These are phyloP conservation scores for Taphrina betulina DNA, from an alignment of 1,139 yeast genomes.

Conservation along the genomic window DNA sequence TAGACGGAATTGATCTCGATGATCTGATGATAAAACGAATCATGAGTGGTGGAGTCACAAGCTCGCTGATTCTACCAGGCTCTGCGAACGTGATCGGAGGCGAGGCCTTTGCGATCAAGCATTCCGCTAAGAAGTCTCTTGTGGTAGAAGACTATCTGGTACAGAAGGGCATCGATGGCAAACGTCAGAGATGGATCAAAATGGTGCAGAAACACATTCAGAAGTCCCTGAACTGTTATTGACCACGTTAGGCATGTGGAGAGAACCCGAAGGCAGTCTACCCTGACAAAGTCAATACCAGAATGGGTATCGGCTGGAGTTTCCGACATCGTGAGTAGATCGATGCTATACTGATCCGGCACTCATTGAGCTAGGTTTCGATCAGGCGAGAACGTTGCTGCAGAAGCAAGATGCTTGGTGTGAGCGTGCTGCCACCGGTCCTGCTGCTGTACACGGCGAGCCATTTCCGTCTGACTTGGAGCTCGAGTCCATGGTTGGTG, in stretches of 20 bases:
- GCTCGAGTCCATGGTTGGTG: constrained; percentile 19
- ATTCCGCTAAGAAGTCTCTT: constrained; percentile 3
- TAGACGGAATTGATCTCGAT: constrained; percentile 11
- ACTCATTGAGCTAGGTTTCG: constrained; percentile 1
- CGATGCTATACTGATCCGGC: background rate
- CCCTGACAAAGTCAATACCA: constrained; percentile 7
- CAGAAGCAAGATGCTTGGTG: constrained; percentile 29
- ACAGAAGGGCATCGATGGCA: constrained; percentile 5
- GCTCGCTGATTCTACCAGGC: constrained; percentile 16
- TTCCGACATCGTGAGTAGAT: constrained; percentile 14
- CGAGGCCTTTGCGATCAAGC: constrained; percentile 22
- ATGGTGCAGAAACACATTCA: background rate
- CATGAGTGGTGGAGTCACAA: constrained; percentile 22
- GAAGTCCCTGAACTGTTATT: background rate
- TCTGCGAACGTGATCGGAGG: constrained; percentile 26
- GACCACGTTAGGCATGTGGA: constrained; percentile 8
- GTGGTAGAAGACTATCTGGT: constrained; percentile 12
- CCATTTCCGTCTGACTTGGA: constrained; percentile 23
- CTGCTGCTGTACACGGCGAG: background rate
- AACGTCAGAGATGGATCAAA: constrained; percentile 16
- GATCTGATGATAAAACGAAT: constrained; percentile 18
- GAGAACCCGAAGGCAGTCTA: constrained; percentile 24
- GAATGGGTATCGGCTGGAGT: constrained; percentile 21
- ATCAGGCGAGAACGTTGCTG: constrained; percentile 10
- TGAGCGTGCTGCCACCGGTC: background rate